These are phyloP conservation scores for Candida glucosophila DNA, from an alignment of 1,139 yeast genomes.

Conservation along the genomic window DNA sequence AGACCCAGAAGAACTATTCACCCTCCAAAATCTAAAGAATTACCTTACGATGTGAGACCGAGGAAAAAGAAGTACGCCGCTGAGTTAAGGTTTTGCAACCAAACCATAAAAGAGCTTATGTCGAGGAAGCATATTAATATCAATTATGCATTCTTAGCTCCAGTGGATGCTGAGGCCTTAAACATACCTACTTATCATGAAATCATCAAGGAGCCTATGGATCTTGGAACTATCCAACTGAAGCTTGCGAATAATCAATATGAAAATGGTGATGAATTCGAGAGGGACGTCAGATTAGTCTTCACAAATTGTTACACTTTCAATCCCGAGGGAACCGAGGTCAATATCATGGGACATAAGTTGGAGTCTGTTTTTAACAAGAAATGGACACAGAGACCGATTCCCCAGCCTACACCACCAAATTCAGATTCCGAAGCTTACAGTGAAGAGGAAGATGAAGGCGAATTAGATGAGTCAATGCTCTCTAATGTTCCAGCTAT, in stretches of 20 bases:
- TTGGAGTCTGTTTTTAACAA: constrained; percentile 79
- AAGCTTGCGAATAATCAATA: constrained; percentile 82
- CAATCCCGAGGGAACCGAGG: constrained; percentile 95
- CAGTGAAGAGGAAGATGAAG: constrained; percentile 42
- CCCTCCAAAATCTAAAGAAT: constrained; percentile 92
- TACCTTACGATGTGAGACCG: constrained; percentile 86
- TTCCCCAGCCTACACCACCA: constrained; percentile 49
- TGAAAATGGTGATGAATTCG: constrained; percentile 84
- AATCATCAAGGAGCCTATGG: constrained; percentile 90
- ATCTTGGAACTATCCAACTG: constrained; percentile 73
- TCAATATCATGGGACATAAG: constrained; percentile 90
- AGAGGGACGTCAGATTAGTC: constrained; percentile 70
- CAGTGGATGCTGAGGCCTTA: constrained; percentile 92
- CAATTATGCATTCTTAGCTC: constrained; percentile 84
- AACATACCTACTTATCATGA: constrained; percentile 87
- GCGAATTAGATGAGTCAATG: constrained; percentile 64
- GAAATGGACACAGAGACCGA: constrained; percentile 87
- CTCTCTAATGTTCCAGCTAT: constrained; percentile 79
- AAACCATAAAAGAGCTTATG: constrained; percentile 70
- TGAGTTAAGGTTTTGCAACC: constrained; percentile 80
- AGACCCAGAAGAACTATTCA: constrained; percentile 94
- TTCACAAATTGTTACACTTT: constrained; percentile 84
- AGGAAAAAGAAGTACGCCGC: constrained; percentile 87
- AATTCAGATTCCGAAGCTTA: constrained; percentile 24
- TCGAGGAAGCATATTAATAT: constrained; percentile 78